Base-by-base conservation (phyloP, 192 early-diverging fungal genomes). In the Glomus cerebriforme region DNA sequence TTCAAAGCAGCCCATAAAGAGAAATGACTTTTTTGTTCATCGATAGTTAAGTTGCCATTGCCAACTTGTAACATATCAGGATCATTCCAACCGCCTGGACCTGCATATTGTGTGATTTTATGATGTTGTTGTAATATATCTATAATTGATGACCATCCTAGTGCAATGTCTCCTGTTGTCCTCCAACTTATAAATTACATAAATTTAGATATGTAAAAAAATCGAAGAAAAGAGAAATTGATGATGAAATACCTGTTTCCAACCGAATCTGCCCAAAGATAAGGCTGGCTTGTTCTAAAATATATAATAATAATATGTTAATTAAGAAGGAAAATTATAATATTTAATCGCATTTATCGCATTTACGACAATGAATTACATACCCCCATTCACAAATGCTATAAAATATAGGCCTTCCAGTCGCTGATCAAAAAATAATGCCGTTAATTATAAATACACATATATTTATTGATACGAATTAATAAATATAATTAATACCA, bases 21-120 rank as follows among this genome's bases (percentile, higher is more conserved):
- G 13, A 73, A 73, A 54, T 73, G 70, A 45, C 43, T 73, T 73
- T 47, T 73, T 22, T 83, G 59, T 67, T 83, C 78, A 26, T 83
- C 79, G 1, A 35, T 17, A 12, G 82, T 81, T 81, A 89, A 85
- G 49, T 78, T 77, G 32, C 85, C 84, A 49, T 88, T 86, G 34
- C 90, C 91, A 64, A 89, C 83, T 79, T 88, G 85, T 47, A 89
- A 79, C 87, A 89, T 88, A 73, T 89, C 88, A 68, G 84, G 81
- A 77, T 89, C 88, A 77, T 88, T 88, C 64, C 79, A 89, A 22
- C 84, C 86, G 39, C 87, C 87, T 27, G 83, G 84, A 19, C 60
- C 80, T 27, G 79, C 34, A 47, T 80, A 82, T 24, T 84, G 39
- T 34, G 45, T 54, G 54, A 73, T 73, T 2, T 8, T 47, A 31